Percentiles rank a stretch among this genome's conserved stretches.
These are phyloP conservation scores for Trichophyton schoenleinii DNA, from an alignment of 2,329 filamentous ascomycete species.

Conservation along the genomic window DNA sequence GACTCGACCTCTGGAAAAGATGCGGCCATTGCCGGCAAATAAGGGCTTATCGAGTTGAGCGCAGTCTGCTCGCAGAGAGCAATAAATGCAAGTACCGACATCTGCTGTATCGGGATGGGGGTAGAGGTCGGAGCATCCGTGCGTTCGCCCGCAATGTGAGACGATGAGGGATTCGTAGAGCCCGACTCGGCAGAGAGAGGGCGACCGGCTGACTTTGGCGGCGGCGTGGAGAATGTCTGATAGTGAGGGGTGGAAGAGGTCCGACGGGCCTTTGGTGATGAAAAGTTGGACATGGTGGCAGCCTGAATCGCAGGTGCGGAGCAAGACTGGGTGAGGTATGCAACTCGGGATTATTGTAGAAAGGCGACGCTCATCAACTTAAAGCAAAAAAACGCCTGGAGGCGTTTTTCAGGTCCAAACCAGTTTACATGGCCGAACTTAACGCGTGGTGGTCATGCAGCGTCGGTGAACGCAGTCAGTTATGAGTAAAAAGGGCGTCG, in stretches of 20 bases:
- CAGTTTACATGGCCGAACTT: constrained; percentile 1
- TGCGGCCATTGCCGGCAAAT: constrained; percentile 82
- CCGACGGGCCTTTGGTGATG: constrained; percentile 5
- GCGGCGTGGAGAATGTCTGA: constrained; percentile 37
- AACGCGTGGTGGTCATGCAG: not conserved
- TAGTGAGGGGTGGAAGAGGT: constrained; percentile 29
- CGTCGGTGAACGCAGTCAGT: no score
- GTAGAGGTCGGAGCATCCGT: constrained; percentile 33
- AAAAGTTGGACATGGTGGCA: not conserved
- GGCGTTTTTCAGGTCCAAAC: not conserved
- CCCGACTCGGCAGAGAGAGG: constrained; percentile 32
- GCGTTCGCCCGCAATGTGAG: not conserved
- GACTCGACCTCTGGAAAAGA: constrained; percentile 68
- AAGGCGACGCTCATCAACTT: not conserved
- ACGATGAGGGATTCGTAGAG: constrained; percentile 20
- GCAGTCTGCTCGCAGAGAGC: constrained; percentile 91
- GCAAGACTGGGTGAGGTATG: not conserved
- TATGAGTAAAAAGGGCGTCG: not conserved
- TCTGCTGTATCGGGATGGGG: constrained; percentile 69
- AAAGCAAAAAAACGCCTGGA: not conserved
- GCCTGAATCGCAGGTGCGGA: not conserved
- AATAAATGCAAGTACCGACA: constrained; percentile 73
- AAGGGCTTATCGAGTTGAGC: constrained; percentile 89
- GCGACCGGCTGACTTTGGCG: constrained; percentile 35
- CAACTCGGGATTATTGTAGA: not conserved